Evolutionary conservation across 768 basidiomycete genomes (phyloP), one percentile per base, ranked within the genome.

Genomic region (Zangia roseola): DNA sequence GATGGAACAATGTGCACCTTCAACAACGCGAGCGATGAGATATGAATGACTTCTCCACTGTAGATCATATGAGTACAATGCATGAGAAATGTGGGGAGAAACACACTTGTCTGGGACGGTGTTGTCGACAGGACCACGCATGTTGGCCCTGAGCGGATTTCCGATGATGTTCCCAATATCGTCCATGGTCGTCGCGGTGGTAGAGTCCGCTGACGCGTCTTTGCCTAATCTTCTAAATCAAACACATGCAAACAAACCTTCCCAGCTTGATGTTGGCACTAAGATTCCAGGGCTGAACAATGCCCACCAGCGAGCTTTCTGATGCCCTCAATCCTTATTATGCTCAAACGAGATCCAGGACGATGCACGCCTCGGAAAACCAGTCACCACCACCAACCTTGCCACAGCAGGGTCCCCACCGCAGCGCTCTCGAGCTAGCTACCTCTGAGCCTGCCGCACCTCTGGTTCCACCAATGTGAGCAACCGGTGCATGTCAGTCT

Each of bases 21-120:
- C 43, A 99, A 76, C 14, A 99, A 77, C n/a, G 97, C 97, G 3
- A 99, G 74, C 9, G 93, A 94, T 16, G 94, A 97, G 61, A 99
- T 98, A 70, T 97, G 93, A 55, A 98, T 94, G 62, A 91, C 88
- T 74, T 93, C 91, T 67, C 91, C 91, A 64, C 90, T 93, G 53
- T 25, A 3, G 48, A 43, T 10, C 33, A 36, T 16, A 49, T 47
- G 53, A 44, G 39, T 42, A 45, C 37, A 23, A n/a, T 20, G 37
- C 17, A 20, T 17, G 31, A 19, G 23, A 44, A 38, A 42, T 48
- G 17, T 21, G 13, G n/a, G 39, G 28, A 39, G 26, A 31, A 31
- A 60, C 77, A 40, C 56, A 90, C 89, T 88, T 91, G 77, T 92
- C 90, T 40, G 90, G 90, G 6, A 83, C 75, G 38, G 71, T 73